These are phyloP conservation scores for Ophiostoma populinum DNA, from an alignment of 2,329 filamentous ascomycete genomes.

Conservation along the genomic window DNA sequence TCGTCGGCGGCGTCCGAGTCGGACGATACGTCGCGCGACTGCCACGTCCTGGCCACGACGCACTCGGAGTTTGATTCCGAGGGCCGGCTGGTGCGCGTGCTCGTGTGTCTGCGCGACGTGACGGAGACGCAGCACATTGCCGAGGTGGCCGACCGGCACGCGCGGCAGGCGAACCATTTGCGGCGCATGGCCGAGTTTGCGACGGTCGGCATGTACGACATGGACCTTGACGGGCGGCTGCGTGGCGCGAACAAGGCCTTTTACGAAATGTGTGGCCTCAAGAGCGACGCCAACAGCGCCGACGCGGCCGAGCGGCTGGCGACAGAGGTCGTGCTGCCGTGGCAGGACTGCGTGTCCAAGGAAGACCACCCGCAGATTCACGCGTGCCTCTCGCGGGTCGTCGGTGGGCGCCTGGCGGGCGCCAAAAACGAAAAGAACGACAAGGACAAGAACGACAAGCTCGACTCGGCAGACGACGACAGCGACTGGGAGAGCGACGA, in stretches of 20 bases:
- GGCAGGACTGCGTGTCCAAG: slow-evolving; percentile 25
- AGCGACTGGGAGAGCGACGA: neutral
- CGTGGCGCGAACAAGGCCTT: slow-evolving; percentile 35
- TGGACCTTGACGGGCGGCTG: slow-evolving; percentile 30
- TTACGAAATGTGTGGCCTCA: slow-evolving; percentile 33
- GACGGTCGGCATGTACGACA: slow-evolving; percentile 37
- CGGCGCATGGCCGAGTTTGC: slow-evolving; percentile 36
- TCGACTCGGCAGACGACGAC: neutral
- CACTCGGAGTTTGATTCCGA: slow-evolving; percentile 27
- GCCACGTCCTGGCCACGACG: slow-evolving; percentile 29
- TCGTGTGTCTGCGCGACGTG: slow-evolving; percentile 34
- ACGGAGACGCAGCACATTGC: slow-evolving; percentile 31
- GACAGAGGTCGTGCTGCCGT: slow-evolving; percentile 23
- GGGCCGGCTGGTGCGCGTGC: slow-evolving; percentile 25
- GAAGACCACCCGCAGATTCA: slow-evolving; percentile 26
- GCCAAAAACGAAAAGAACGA: neutral
- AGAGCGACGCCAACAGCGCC: slow-evolving; percentile 23
- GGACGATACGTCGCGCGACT: slow-evolving; percentile 13
- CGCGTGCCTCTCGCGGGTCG: slow-evolving; percentile 23
- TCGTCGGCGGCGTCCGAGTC: slow-evolving; percentile 7
- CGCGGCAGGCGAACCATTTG: slow-evolving; percentile 34
- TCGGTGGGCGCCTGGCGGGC: slow-evolving; percentile 6
- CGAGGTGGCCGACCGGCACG: slow-evolving; percentile 29
- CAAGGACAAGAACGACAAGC: neutral
- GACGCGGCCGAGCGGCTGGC: slow-evolving; percentile 17